phyloP scores from a whole-genome alignment of 352 stramenopile genomes.

The Aphanomyces stellatus region DNA sequence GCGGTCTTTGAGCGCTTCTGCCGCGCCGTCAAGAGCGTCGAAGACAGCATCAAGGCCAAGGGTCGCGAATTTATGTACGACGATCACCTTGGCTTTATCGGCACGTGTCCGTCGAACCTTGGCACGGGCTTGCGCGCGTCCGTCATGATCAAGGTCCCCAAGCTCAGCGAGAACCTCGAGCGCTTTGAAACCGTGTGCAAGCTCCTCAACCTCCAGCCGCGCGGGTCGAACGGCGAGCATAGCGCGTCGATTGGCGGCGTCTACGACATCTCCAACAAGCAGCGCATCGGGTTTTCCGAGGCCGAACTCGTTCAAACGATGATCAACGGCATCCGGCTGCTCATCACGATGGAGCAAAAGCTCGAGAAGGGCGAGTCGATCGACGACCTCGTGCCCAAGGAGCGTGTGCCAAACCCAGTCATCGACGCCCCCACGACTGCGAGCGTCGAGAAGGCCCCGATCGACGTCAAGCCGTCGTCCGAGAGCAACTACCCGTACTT shows the following conservation, averaged over 20 bases:
- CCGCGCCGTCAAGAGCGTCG: slow-evolving; percentile 42
- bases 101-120: slow-evolving; percentile 82
- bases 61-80: slow-evolving; percentile 77
- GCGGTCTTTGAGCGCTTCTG: slow-evolving; percentile 80
- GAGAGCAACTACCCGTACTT: slow-evolving; percentile 74
- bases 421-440: slow-evolving; percentile 49
- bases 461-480: slow-evolving; percentile 44
- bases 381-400: slow-evolving; percentile 57
- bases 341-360: slow-evolving; percentile 87
- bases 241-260: slow-evolving; percentile 75
- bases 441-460: slow-evolving; percentile 34
- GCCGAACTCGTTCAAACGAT: slow-evolving; percentile 93
- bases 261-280: slow-evolving; percentile 93
- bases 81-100: slow-evolving; percentile 82
- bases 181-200: slow-evolving; percentile 63
- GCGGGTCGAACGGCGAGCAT: slow-evolving; percentile 76
- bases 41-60: slow-evolving; percentile 51
- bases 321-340: slow-evolving; percentile 88
- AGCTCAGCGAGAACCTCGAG: slow-evolving; percentile 60
- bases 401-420: slow-evolving; percentile 35
- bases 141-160: slow-evolving; percentile 80
- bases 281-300: slow-evolving; percentile 89
- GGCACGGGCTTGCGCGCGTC: slow-evolving; percentile 77
- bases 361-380: slow-evolving; percentile 72
- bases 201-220: slow-evolving; percentile 68